Evolutionary conservation across 2,329 filamentous ascomycete genomes (phyloP), one percentile per base, ranked within the genome.

Genomic region (Thielaviopsis euricoi): DNA sequence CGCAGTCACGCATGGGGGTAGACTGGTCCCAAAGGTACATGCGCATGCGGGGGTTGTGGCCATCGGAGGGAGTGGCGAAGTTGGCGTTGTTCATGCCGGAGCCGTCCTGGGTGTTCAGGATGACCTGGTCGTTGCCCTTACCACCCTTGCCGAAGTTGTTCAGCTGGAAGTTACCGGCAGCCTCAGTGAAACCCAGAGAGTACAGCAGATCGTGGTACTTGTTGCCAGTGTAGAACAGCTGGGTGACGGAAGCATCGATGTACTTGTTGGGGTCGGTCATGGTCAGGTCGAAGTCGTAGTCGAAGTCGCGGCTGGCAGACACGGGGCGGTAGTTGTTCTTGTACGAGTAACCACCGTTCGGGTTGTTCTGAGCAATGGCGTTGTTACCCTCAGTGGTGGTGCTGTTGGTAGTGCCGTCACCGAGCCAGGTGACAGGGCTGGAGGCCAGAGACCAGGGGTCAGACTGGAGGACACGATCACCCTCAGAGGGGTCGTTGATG

Each of bases 151-250:
- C 75, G 61, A 76, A 73, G 70, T 81, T 82, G 69, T 79, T 76
- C 56, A 67, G 64, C 67, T 82, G 73, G 66, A 82, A 83, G 67
- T 83, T 83, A 6, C 79, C 79, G 0, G 80, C 78, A 0, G 62
- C 66, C 66, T 82, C 79, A 40, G 70, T 76, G 66, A 82, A 82
- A 5, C 80, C 79, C 0, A 82, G 73, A 6, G 69, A 65, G 62
- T 82, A 76, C 10, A 82, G 71, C 0, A 83, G 65, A 58, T 83
- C 80, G 63, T 82, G 80, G 67, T 78, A 82, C 37, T 70, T 71
- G 70, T 82, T 82, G 37, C 73, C 71, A 0, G 77, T 80, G 70
- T 82, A 83, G 68, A 80, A 83, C 5, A 82, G 72, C 67, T 83
- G 80, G 0, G 77, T 74, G 55, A 79, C 69, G 0, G 79, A 79